Evolutionary conservation across 768 basidiomycete species (phyloP).

Genomic region (Panellus pusillus): DNA sequence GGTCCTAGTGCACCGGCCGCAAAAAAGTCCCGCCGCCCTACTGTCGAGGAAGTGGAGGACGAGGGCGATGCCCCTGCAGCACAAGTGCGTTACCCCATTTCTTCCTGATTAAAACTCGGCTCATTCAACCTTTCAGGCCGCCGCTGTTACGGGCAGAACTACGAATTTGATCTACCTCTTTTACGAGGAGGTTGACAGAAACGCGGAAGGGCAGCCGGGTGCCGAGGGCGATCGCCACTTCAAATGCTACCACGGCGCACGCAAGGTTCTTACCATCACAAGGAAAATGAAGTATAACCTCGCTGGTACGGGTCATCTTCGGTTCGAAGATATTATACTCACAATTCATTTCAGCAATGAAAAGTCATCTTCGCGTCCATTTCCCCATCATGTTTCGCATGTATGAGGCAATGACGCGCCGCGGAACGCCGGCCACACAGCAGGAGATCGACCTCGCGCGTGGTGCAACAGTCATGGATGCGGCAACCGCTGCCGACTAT

Average conservation of each 20-base stretch:
- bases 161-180: no score
- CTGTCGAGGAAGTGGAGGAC: no score
- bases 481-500: neutral
- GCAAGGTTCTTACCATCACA: neutral
- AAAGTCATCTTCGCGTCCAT: neutral
- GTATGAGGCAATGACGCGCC: neutral
- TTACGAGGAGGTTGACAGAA: no score
- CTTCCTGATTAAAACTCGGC: no score
- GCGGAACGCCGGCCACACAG: neutral
- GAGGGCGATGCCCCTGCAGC: no score
- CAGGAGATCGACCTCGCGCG: slow-evolving; percentile 1
- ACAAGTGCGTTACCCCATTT: no score
- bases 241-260: neutral
- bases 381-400: neutral
- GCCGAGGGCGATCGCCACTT: neutral
- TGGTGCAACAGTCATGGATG: neutral
- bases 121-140: no score
- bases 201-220: no score
- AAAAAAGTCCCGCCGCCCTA: no score
- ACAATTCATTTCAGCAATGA: neutral
- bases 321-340: no score
- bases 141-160: no score
- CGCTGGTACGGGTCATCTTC: neutral
- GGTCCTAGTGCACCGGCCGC: no score
- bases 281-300: neutral